Conservation (phyloP, 148 eudicot species). For the Persicaria maculosa region DNA sequence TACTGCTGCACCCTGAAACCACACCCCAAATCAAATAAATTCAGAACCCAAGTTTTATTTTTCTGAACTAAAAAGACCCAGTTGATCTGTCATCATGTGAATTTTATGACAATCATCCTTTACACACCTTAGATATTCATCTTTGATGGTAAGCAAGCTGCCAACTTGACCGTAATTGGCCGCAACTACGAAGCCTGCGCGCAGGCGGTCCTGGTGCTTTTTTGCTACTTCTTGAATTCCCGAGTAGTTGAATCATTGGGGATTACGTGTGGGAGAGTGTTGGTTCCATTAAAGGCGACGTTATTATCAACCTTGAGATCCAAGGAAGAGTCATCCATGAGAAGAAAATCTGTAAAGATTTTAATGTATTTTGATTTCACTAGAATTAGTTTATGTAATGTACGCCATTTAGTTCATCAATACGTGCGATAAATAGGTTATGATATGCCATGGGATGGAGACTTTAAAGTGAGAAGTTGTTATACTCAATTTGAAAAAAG, state of each 20-base stretch:
- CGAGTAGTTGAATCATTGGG: constrained; percentile 43
- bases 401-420: no score
- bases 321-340: constrained; percentile 68
- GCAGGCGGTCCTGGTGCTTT: constrained; percentile 13
- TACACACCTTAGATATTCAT: constrained; percentile 26
- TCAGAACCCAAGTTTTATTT: constrained; percentile 1
- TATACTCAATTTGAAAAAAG: no score
- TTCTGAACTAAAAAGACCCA: neutral
- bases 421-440: no score
- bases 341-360: neutral
- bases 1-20: neutral
- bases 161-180: constrained; percentile 6
- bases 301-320: constrained; percentile 27
- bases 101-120: neutral
- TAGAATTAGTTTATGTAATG: no score
- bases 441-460: no score
- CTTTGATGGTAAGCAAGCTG: neutral
- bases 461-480: no score
- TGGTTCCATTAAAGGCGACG: constrained; percentile 15
- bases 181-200: constrained; percentile 11
- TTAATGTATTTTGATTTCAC: no score
- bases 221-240: constrained; percentile 34
- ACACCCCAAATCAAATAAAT: neutral
- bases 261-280: constrained; percentile 21
- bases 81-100: neutral